Evolutionary conservation across 495 filamentous ascomycete species (phyloP), one percentile per base, ranked within the genome.

Genomic region (Pyronema domesticum): DNA sequence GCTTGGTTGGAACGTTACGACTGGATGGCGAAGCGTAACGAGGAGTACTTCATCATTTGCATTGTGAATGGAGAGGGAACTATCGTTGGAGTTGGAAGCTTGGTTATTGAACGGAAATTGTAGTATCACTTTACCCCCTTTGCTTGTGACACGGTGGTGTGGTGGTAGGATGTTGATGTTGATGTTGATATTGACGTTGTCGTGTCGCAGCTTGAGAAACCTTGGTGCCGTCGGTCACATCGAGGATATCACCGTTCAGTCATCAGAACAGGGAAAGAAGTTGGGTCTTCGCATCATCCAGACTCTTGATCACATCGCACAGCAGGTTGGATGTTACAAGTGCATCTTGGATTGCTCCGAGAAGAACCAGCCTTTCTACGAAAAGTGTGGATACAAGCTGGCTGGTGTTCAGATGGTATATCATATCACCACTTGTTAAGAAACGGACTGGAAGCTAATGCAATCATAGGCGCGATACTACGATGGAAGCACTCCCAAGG

Each of bases 231-330:
- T 95, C n/a, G 91, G 89, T 1, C 91, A 98, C 67, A 94, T 98
- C 70, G 91, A 98, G 70, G 91, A 98, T 69, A 95, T 98, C 69
- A 87, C 91, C 7, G 89, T 98, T 19, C 79, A 82, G 57, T 84
- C 87, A 68, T 81, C 86, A 54, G 88, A 95, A 69, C 91, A 96
- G 68, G 91, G 91, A 53, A 95, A 95, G 76, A 95, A 94, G 70
- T 73, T 98, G 39, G 91, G 91, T 2, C 70, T 95, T 66, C 77
- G 84, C 55, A 81, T 98, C 53, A 96, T 98, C 60, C 84, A 96
- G 73, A 86, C 91, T 3, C 76, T 98, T 62, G 91, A 96, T 71
- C 81, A 53, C 55, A 61, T 68, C 44, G 66, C 61, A 15, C 43
- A 65, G 54, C 54, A 64, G 35, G 58, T 59, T 3, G 67, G 67